These are phyloP conservation scores for Biscogniauxia sp. DNA, from an alignment of 2,329 filamentous ascomycete species.

Conservation along the genomic window DNA sequence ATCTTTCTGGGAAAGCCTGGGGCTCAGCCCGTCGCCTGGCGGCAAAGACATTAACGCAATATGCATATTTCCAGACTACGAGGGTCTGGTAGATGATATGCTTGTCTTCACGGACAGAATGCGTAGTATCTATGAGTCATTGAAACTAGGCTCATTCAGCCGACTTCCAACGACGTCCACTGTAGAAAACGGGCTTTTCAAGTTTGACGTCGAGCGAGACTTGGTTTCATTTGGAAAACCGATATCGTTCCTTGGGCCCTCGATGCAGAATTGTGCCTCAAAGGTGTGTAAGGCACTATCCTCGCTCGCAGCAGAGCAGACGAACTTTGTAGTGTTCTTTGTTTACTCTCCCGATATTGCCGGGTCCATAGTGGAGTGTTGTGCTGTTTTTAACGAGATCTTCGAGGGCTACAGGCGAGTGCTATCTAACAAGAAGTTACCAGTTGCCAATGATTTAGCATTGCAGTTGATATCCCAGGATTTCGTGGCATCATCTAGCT, in stretches of 20 bases:
- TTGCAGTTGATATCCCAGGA: constrained; percentile 72
- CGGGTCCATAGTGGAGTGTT: constrained; percentile 65
- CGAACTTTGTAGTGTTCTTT: constrained; percentile 74
- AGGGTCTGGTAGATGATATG: constrained; percentile 60
- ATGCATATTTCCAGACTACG: constrained; percentile 67
- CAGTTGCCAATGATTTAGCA: constrained; percentile 63
- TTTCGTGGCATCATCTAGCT: constrained; percentile 62
- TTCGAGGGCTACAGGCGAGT: constrained; percentile 61
- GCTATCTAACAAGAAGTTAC: constrained; percentile 47
- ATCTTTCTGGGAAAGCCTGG: constrained; percentile 78
- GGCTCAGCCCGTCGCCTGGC: constrained; percentile 68
- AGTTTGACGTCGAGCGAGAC: constrained; percentile 48
- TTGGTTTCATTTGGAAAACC: constrained; percentile 40
- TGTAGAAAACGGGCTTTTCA: constrained; percentile 48
- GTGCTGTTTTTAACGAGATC: constrained; percentile 69
- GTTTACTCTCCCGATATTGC: constrained; percentile 66
- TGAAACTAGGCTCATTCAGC: constrained; percentile 68
- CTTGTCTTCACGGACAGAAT: constrained; percentile 65
- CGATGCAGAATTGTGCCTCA: constrained; percentile 48
- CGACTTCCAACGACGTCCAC: constrained; percentile 43
- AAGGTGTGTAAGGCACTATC: constrained; percentile 47
- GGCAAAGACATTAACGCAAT: constrained; percentile 69
- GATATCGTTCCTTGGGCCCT: constrained; percentile 42
- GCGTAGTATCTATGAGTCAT: constrained; percentile 68
- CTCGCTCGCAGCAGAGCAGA: constrained; percentile 41